Evolutionary conservation across 148 eudicot species (phyloP).

Genomic region (Vaccinium vitisidaea): DNA sequence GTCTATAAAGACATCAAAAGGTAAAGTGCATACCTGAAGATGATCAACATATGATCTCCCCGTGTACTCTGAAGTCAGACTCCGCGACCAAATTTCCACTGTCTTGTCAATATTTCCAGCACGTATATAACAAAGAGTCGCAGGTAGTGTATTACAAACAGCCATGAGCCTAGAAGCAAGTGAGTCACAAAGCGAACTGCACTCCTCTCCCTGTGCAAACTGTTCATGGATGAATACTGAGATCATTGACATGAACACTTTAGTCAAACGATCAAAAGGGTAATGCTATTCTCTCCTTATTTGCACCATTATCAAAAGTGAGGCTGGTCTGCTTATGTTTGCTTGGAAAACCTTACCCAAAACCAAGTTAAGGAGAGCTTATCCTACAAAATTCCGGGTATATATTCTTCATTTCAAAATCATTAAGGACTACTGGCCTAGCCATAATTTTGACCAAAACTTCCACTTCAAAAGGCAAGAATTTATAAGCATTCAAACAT

Average conservation of each 20-base stretch:
- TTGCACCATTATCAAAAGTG: neutral
- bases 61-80: conserved; percentile 51
- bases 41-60: conserved; percentile 75
- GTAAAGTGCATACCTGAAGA: conserved; percentile 59
- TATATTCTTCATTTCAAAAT: neutral
- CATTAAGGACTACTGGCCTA: neutral
- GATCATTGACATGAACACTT: neutral
- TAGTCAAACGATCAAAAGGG: neutral
- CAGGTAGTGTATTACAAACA: conserved; percentile 72
- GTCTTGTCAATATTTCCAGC: conserved; percentile 92
- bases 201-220: conserved; percentile 86
- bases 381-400: neutral
- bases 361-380: neutral
- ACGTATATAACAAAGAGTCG: conserved; percentile 89
- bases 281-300: conserved; percentile 1
- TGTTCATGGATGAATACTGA: conserved; percentile 25
- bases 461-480: neutral
- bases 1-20: neutral
- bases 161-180: conserved; percentile 84
- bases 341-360: neutral
- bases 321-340: neutral
- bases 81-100: conserved; percentile 82
- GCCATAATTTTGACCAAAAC: neutral
- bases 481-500: neutral
- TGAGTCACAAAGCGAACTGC: conserved; percentile 78